Evolutionary conservation across 1,284 basidiomycete genomes (phyloP), one percentile per base, ranked within the genome.

Genomic region (Rhodotorula sp.): DNA sequence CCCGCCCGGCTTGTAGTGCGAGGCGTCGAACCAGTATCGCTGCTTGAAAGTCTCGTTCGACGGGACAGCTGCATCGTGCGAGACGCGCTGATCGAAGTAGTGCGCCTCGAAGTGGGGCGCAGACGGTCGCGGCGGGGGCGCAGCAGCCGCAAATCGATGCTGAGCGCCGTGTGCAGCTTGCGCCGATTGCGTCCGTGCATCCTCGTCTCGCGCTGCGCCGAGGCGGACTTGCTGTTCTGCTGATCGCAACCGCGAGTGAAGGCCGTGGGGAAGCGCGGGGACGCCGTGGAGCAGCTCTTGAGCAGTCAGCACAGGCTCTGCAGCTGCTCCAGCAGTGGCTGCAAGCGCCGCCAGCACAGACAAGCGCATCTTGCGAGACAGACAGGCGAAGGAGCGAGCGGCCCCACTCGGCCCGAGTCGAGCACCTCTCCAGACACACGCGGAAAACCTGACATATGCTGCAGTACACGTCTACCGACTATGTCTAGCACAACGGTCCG

Each of bases 1-100:
- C 8, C 88, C 89, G 59, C 88, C 87, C 3, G 85, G 82, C 70
- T 86, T 85, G 81, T 96, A 97, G 81, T 92, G 88, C 48, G 90
- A 86, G n/a, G 87, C 87, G 79, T 90, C 93, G 60, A 94, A 85
- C 93, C 94, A 98, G 82, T 93, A 75, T 2, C 77, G 68, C 55
- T 78, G 73, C 41, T 66, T 21, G 65, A 77, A 79, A 1, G 76
- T 77, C 13, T 61, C 68, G 42, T 60, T 57, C 4, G 50, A 46
- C 1, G 14, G 14, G 4, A 61, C 57, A 21, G 74, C 53, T 17
- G 53, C 12, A 27, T 70, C 60, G 67, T 74, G 75, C 45, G 71
- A 73, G 53, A 75, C 73, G 53, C 72, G 73, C 53, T 78, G 78
- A 44, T 76, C 67, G 25, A 78, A 72, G 41, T 12, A 10, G 55